These are phyloP conservation scores for Patellaria atrata DNA, from an alignment of 495 filamentous ascomycete genomes.

Conservation along the genomic window DNA sequence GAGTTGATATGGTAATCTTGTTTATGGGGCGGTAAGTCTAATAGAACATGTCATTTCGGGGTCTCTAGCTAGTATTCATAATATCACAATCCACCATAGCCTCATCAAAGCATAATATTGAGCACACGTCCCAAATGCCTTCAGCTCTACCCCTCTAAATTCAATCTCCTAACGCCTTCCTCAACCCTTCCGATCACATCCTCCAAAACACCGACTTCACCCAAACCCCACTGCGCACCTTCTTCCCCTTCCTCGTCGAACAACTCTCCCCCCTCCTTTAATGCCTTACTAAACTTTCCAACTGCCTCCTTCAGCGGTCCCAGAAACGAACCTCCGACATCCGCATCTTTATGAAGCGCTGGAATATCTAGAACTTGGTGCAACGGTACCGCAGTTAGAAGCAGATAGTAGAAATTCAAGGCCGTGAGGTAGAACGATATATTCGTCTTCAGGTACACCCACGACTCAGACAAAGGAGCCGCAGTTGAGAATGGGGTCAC, in stretches of 20 bases:
- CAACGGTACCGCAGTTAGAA: constrained; percentile 35
- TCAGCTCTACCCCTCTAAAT: too few species aligned
- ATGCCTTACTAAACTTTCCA: constrained; percentile 28
- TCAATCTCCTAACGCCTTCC: constrained; percentile 2
- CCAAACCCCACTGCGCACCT: neutral
- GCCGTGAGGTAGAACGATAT: constrained; percentile 34
- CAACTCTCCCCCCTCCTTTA: constrained; percentile 22
- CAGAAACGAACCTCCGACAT: constrained; percentile 31
- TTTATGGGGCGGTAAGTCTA: too few species aligned
- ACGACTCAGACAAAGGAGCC: constrained; percentile 22
- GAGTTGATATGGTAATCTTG: too few species aligned
- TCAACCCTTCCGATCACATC: constrained; percentile 18
- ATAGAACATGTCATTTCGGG: too few species aligned
- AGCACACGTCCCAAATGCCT: too few species aligned
- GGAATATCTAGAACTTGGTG: constrained; percentile 31
- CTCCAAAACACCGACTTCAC: constrained; percentile 16
- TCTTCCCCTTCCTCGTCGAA: constrained; percentile 17
- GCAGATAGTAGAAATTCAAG: constrained; percentile 39
- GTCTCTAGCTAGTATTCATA: too few species aligned
- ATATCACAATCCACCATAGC: too few species aligned
- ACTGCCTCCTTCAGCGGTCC: constrained; percentile 34
- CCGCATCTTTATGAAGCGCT: constrained; percentile 32
- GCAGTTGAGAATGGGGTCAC: constrained; percentile 15
- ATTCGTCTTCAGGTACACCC: constrained; percentile 29
- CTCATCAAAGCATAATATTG: too few species aligned